Percentiles rank a stretch among this genome's conserved stretches.
phyloP scores from a whole-genome alignment of 192 early-diverging fungal species.

The Coemansia sp. region DNA sequence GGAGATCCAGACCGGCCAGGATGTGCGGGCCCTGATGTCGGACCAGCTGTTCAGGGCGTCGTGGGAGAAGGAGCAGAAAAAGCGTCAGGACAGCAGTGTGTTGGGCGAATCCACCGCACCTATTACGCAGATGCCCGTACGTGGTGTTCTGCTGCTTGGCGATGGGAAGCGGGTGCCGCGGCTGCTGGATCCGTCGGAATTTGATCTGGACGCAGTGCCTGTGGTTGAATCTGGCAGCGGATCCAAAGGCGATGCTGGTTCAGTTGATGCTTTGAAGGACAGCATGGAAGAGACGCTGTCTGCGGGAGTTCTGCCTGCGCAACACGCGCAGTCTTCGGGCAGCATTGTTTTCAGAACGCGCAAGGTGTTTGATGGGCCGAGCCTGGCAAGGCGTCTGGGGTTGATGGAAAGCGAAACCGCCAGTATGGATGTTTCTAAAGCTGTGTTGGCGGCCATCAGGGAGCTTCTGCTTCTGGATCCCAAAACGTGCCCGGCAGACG shows the following conservation, averaged over 20 bases:
- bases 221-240: not conserved
- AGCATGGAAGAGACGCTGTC: not conserved
- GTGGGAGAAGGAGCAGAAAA: conserved; percentile 43
- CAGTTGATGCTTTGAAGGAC: not conserved
- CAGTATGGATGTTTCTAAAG: conserved; percentile 6
- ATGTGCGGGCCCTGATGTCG: conserved; percentile 61
- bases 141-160: conserved; percentile 42
- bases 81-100: conserved; percentile 13
- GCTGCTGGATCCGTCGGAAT: conserved; percentile 46
- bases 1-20: conserved; percentile 65
- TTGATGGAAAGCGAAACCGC: not conserved
- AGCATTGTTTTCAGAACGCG: conserved; percentile 34
- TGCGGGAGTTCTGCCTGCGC: not conserved
- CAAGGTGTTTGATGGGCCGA: conserved; percentile 27
- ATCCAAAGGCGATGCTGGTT: not conserved
- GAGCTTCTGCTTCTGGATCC: conserved; percentile 32
- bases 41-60: conserved; percentile 42
- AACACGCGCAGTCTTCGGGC: conserved; percentile 5
- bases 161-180: conserved; percentile 33
- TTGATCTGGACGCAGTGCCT: conserved; percentile 37
- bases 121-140: conserved; percentile 44
- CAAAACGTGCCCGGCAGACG: conserved; percentile 2
- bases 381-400: conserved; percentile 28
- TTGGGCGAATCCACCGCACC: conserved; percentile 10
- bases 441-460: conserved; percentile 20